These are phyloP conservation scores for Lyophyllum decastes DNA, from an alignment of 768 basidiomycete genomes.

Conservation along the genomic window DNA sequence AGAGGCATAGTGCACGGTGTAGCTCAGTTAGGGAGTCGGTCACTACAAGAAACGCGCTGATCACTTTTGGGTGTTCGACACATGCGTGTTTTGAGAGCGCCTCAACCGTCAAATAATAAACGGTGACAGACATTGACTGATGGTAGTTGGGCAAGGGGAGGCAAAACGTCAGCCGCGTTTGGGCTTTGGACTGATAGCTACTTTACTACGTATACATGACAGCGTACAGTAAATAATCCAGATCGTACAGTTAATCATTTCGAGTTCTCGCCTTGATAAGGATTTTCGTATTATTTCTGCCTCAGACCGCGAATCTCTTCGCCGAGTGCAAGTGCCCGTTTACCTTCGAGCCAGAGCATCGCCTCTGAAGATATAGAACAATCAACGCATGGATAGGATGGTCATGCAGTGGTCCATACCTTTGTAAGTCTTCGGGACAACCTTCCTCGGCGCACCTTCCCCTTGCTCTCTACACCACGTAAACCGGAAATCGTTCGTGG, in stretches of 20 bases:
- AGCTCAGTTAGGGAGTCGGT: not conserved
- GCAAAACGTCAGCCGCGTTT: too few species aligned
- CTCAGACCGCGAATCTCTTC: constrained; percentile 51
- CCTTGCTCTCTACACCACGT: constrained; percentile 60
- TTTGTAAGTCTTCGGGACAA: constrained; percentile 72
- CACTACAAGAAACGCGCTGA: not conserved
- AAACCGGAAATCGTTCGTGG: constrained; percentile 77
- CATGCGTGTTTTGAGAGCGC: too few species aligned
- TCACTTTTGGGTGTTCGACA: not conserved
- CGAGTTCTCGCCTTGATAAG: too few species aligned
- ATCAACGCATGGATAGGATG: constrained; percentile 1
- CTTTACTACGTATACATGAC: not conserved
- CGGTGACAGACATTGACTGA: too few species aligned
- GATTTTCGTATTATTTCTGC: not conserved
- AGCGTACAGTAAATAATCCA: not conserved
- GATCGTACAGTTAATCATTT: too few species aligned
- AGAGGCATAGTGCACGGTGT: constrained; percentile 14
- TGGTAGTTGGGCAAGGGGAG: too few species aligned
- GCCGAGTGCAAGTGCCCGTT: constrained; percentile 69
- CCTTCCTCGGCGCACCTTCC: constrained; percentile 37
- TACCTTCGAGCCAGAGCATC: constrained; percentile 85
- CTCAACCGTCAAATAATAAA: too few species aligned
- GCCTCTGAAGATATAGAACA: constrained; percentile 52
- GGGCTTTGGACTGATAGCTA: too few species aligned
- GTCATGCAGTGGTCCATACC: constrained; percentile 38